phyloP scores from a whole-genome alignment of 2,329 filamentous ascomycete genomes.

The Dendrostoma leiphaemia region DNA sequence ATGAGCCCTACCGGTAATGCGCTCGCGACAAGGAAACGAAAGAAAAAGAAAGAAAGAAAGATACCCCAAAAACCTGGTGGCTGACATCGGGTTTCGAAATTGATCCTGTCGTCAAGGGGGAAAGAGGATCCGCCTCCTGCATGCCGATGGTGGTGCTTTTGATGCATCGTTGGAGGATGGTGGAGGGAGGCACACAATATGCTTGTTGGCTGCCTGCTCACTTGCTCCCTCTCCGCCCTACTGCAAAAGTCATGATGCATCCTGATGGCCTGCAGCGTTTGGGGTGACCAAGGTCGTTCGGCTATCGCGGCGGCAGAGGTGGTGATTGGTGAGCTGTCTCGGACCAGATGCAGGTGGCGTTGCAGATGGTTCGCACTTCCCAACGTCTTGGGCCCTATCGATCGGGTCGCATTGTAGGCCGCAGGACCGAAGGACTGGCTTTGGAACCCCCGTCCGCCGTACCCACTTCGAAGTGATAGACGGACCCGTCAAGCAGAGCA shows the following conservation, averaged over 20 bases:
- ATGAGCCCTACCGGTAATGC: background rate
- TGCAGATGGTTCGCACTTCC: background rate
- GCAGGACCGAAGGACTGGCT: conserved; percentile 9
- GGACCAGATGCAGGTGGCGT: conserved; percentile 3
- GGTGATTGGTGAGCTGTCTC: conserved; percentile 8
- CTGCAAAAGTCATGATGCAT: background rate
- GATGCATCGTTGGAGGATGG: background rate
- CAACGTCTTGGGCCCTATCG: conserved; percentile 15
- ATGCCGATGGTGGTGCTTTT: background rate
- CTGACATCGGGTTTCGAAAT: background rate
- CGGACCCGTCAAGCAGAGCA: too few species aligned
- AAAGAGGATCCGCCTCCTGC: background rate
- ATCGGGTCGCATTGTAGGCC: conserved; percentile 18
- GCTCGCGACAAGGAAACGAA: too few species aligned
- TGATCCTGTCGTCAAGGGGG: background rate
- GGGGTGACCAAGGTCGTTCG: conserved; percentile 12
- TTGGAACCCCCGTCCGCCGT: background rate
- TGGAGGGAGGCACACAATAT: background rate
- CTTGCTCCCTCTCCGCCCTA: background rate
- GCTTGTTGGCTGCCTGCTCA: conserved; percentile 7
- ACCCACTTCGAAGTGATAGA: too few species aligned
- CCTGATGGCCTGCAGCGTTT: conserved; percentile 2
- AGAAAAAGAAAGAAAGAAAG: too few species aligned
- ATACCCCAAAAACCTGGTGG: background rate
- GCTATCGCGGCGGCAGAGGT: conserved; percentile 1